Percentiles rank a stretch among this genome's conserved stretches.
These are phyloP conservation scores for Ophiostoma sp. DNA, from an alignment of 2,329 filamentous ascomycete species.

Conservation along the genomic window DNA sequence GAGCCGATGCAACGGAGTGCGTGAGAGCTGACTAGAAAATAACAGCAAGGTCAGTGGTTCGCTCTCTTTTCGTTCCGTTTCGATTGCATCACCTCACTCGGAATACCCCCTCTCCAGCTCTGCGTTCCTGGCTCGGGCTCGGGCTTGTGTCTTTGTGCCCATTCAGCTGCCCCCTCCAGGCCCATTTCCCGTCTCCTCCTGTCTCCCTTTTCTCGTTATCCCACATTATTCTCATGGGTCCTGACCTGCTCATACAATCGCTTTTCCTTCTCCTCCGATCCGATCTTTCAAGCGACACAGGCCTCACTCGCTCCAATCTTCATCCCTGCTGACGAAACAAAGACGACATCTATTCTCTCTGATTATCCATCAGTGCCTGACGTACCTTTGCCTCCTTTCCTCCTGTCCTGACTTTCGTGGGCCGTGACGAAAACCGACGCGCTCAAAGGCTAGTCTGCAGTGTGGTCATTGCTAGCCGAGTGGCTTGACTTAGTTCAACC, in stretches of 20 bases:
- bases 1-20: constrained; percentile 17
- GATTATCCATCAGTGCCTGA: neutral
- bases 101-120: neutral
- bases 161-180: neutral
- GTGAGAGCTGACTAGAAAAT: constrained; percentile 8
- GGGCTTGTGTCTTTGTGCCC: neutral
- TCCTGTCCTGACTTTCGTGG: too few relatives aligned
- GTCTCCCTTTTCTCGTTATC: neutral
- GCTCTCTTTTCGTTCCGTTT: neutral
- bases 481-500: neutral
- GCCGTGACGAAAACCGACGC: too few relatives aligned
- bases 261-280: neutral
- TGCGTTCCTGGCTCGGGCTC: neutral
- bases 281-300: neutral
- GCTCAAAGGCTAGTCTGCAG: neutral
- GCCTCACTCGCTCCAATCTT: neutral
- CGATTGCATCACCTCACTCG: neutral
- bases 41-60: neutral
- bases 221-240: too few relatives aligned
- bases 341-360: neutral
- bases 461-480: neutral
- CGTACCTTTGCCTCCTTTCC: neutral
- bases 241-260: neutral
- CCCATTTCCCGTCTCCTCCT: neutral
- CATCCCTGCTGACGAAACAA: neutral